These are phyloP conservation scores for Astraeus odoratus DNA, from an alignment of 768 basidiomycete species.

Conservation along the genomic window DNA sequence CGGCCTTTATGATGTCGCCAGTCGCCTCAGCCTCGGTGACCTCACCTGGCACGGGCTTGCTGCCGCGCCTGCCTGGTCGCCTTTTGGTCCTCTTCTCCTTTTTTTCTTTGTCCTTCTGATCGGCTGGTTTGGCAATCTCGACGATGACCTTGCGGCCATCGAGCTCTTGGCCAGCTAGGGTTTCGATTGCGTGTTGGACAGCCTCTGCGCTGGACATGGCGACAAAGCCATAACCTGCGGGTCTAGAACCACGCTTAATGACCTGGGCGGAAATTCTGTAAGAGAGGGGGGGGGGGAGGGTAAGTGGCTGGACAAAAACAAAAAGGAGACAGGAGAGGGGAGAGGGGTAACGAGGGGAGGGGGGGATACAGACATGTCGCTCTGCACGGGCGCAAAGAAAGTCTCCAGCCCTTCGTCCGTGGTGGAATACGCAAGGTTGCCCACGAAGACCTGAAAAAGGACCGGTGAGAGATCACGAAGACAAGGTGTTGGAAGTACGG, in stretches of 20 bases:
- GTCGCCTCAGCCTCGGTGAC: slow-evolving; percentile 86
- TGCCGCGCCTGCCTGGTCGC: slow-evolving; percentile 78
- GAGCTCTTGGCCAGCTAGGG: slow-evolving; percentile 83
- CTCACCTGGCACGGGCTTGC: slow-evolving; percentile 83
- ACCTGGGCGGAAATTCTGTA: slow-evolving; percentile 74
- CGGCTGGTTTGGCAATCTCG: slow-evolving; percentile 88
- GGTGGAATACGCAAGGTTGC: slow-evolving; percentile 91
- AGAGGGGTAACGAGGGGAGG: background rate
- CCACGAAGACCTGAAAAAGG: slow-evolving; percentile 73
- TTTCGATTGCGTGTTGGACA: slow-evolving; percentile 78
- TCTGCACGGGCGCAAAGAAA: slow-evolving; percentile 84
- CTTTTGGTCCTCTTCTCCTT: slow-evolving; percentile 76
- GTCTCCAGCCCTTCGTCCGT: slow-evolving; percentile 93
- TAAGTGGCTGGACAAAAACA: too few relatives aligned
- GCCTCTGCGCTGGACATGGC: slow-evolving; percentile 75
- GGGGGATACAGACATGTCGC: slow-evolving; percentile 68
- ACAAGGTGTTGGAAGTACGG: slow-evolving; percentile 7
- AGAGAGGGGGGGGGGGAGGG: too few relatives aligned
- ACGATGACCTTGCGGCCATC: slow-evolving; percentile 84
- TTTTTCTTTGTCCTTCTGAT: slow-evolving; percentile 75
- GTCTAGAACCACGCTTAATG: slow-evolving; percentile 78
- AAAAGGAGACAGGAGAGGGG: slow-evolving; percentile 11
- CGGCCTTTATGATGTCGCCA: slow-evolving; percentile 54
- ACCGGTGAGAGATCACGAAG: slow-evolving; percentile 11
- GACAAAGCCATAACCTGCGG: slow-evolving; percentile 92